Evolutionary conservation across 1,284 basidiomycete genomes (phyloP).

Genomic region (Cutaneotrichosporon cutaneum): DNA sequence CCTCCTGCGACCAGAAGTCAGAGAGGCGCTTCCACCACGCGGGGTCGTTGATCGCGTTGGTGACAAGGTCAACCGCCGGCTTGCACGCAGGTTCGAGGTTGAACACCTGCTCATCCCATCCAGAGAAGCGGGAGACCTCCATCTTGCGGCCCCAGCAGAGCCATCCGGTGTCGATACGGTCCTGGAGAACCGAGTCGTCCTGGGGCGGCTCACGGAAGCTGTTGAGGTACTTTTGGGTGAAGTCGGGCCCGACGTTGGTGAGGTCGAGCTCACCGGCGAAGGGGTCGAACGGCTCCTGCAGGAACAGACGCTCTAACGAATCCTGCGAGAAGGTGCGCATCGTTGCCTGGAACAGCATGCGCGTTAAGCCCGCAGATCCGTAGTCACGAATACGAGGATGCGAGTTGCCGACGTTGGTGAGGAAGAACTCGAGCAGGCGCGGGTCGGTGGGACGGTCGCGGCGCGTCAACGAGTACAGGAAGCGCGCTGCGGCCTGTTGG

Average conservation of each 20-base stretch:
- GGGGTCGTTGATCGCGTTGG: constrained; percentile 56
- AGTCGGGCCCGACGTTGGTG: constrained; percentile 42
- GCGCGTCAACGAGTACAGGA: constrained; percentile 70
- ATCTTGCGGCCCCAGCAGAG: constrained; percentile 73
- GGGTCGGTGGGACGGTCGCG: constrained; percentile 70
- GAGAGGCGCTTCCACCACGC: constrained; percentile 61
- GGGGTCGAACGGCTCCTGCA: constrained; percentile 76
- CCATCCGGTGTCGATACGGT: constrained; percentile 83
- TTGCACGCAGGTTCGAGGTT: constrained; percentile 67
- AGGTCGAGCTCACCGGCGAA: constrained; percentile 62
- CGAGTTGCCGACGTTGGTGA: constrained; percentile 68
- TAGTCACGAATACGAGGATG: constrained; percentile 75
- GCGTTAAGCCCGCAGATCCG: constrained; percentile 70
- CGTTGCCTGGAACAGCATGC: constrained; percentile 75
- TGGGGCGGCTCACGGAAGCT: constrained; percentile 52
- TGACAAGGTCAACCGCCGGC: constrained; percentile 63
- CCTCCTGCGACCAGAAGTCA: constrained; percentile 51
- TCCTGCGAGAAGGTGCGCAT: constrained; percentile 74
- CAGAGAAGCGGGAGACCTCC: constrained; percentile 64
- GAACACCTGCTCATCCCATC: constrained; percentile 58
- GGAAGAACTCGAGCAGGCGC: constrained; percentile 67
- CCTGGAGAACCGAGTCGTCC: constrained; percentile 54
- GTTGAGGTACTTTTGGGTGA: constrained; percentile 60
- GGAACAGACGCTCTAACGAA: constrained; percentile 65
- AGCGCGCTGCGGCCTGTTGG: constrained; percentile 70